A percentile compares a stretch with the other conserved stretches of the same genome.
Conservation (phyloP, 2,329 filamentous ascomycete species). For the Metarhizium album region DNA sequence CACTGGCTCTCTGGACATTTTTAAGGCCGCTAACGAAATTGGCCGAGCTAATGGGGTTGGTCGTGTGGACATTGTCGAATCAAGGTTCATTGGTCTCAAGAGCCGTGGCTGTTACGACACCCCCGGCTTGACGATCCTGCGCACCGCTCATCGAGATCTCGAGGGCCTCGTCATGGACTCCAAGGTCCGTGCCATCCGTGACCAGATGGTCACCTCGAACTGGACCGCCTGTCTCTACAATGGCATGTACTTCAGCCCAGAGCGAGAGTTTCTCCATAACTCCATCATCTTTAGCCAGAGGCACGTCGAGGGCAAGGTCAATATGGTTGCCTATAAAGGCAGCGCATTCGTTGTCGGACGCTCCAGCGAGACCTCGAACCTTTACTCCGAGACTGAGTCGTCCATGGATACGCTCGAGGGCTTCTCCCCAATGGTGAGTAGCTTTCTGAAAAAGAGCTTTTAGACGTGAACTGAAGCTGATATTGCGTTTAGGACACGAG, state of each 20-base stretch:
- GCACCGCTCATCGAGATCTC: constrained; percentile 30
- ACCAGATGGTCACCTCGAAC: constrained; percentile 32
- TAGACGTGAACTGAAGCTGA: neutral
- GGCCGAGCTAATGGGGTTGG: constrained; percentile 50
- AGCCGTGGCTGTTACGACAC: constrained; percentile 12
- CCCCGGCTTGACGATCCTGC: constrained; percentile 13
- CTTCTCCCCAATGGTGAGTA: constrained; percentile 12
- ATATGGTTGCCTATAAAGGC: constrained; percentile 34
- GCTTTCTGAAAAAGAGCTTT: constrained; percentile 1
- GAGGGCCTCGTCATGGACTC: constrained; percentile 48
- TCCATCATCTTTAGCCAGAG: constrained; percentile 49
- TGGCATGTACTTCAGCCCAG: constrained; percentile 43
- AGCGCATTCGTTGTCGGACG: constrained; percentile 35
- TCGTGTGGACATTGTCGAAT: constrained; percentile 48
- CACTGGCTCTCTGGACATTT: constrained; percentile 50
- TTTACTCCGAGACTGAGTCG: constrained; percentile 38
- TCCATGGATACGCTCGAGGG: constrained; percentile 38
- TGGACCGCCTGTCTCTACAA: constrained; percentile 36
- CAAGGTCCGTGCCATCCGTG: constrained; percentile 40
- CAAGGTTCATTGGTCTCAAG: constrained; percentile 17
- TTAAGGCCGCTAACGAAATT: constrained; percentile 52
- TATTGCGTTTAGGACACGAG: constrained; percentile 39
- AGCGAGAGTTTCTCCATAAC: constrained; percentile 46
- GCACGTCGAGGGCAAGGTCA: constrained; percentile 26
- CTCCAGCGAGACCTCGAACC: constrained; percentile 33